Base-by-base conservation (phyloP, 441 rosid genomes). In the Erodium moschatum region DNA sequence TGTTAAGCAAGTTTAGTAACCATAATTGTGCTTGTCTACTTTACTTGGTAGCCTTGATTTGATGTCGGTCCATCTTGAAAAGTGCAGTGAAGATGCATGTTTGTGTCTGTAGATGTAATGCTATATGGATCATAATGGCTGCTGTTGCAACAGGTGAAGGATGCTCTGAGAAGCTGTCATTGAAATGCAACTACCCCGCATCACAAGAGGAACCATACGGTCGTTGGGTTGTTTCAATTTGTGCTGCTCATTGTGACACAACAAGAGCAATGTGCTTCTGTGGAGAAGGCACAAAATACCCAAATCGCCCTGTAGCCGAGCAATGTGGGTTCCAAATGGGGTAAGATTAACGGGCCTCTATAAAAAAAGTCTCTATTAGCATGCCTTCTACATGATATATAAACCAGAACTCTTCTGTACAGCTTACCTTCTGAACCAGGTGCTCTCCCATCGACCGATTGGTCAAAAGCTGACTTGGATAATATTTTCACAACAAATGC, bases 281-380 rank as follows among this genome's bases (percentile, higher is more conserved):
- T 80, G 98, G 97, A 77, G 95, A 88, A 83, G 96, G 96, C 83
- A 89, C 97, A 67, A 93, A 87, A 70, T 93, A 91, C 80, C 98
- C 98, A 64, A 85, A 84, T 71, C 93, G 97, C 68, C 98, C 96
- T 19, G 86, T 73, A 65, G 85, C 98, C 56, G 97, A 93, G 82
- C 70, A 88, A 31, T 93, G 97, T 76, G 96, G 98, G 64, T 93
- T 93, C 80, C 87, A 85, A 65, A 19, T 81, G 19, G 86, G 79
- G 98, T 87, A 80, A 85, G 90, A 71, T 19, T 64, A 58, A 31
- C 68, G 21, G 64, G 68, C 11, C 67, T 67, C 54, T 24, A 24
- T 24, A 24, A 15, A 24, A 40, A 67, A 31, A 27, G 44, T 4
- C 78, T 24, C 66, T 64, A 75, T 61, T 46, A 11, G 15, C 27